Conservation (phyloP, 2,329 filamentous ascomycete genomes). For the Aaosphaeria arxii region DNA sequence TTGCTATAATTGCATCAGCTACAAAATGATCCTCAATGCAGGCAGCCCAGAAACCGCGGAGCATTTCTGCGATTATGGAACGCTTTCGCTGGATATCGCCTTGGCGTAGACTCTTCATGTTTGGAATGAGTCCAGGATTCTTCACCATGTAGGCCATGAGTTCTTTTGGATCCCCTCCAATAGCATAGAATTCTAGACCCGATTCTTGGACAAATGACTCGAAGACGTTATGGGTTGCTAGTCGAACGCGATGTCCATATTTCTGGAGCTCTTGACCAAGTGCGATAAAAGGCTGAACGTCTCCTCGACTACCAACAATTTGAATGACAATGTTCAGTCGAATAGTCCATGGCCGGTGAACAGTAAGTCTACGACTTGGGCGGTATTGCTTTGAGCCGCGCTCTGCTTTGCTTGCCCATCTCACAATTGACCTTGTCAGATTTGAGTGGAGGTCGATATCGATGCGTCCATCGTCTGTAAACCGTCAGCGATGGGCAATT, state of each 20-base stretch:
- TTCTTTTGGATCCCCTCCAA: constrained; percentile 35
- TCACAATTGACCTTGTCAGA: constrained; percentile 15
- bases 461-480: constrained; percentile 20
- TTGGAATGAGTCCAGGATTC: constrained; percentile 42
- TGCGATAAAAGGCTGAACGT: constrained; percentile 60
- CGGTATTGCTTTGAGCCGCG: neutral
- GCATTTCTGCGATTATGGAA: constrained; percentile 24
- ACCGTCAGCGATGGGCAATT: neutral
- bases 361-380: constrained; percentile 5
- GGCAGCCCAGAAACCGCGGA: constrained; percentile 29
- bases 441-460: constrained; percentile 21
- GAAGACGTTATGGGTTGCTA: constrained; percentile 23
- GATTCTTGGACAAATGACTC: constrained; percentile 13
- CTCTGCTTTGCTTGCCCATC: constrained; percentile 11
- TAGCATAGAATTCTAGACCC: constrained; percentile 34
- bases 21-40: constrained; percentile 54
- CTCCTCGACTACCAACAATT: constrained; percentile 52
- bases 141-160: constrained; percentile 53
- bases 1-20: constrained; percentile 71
- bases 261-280: constrained; percentile 1
- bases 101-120: constrained; percentile 20
- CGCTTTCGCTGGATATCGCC: constrained; percentile 34
- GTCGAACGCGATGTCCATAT: constrained; percentile 26
- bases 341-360: constrained; percentile 3
- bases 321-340: constrained; percentile 52